phyloP scores from a whole-genome alignment of 768 basidiomycete genomes.

The Ramaria sp. region DNA sequence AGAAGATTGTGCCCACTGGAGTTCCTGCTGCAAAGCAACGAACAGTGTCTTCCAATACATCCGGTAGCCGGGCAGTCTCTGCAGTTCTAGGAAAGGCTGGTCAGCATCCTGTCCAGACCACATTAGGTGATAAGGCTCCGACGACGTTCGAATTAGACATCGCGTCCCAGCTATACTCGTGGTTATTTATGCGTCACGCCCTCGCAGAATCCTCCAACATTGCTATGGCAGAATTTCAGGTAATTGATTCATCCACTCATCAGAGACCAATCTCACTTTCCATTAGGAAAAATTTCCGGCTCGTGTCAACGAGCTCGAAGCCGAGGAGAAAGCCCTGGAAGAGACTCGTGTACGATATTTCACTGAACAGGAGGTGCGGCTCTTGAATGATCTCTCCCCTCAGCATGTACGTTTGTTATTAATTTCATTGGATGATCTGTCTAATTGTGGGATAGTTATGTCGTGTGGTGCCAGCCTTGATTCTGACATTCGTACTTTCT shows the following conservation, averaged over 20 bases:
- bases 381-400: slow-evolving; percentile 34
- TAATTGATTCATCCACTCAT: slow-evolving; percentile 11
- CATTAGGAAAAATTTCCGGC: slow-evolving; percentile 28
- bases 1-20: too few relatives aligned
- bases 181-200: slow-evolving; percentile 49
- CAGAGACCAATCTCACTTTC: neutral
- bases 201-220: slow-evolving; percentile 38
- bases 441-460: neutral
- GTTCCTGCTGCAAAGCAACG: too few relatives aligned
- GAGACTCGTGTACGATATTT: slow-evolving; percentile 33
- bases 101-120: neutral
- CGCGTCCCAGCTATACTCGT: slow-evolving; percentile 45
- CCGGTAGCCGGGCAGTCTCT: too few relatives aligned
- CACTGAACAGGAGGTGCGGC: slow-evolving; percentile 30
- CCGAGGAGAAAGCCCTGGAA: slow-evolving; percentile 30
- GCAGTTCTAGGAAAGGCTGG: neutral
- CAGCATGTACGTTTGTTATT: slow-evolving; percentile 20
- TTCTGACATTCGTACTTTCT: neutral
- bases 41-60: too few relatives aligned
- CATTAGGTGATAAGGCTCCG: neutral
- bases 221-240: slow-evolving; percentile 28
- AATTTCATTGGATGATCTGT: neutral
- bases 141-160: slow-evolving; percentile 18
- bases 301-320: slow-evolving; percentile 22
- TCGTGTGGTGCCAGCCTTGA: neutral